A percentile compares a stretch with the other conserved stretches of the same genome.
Conservation (phyloP, 805 yeast species). For the Starmerella apicola region DNA sequence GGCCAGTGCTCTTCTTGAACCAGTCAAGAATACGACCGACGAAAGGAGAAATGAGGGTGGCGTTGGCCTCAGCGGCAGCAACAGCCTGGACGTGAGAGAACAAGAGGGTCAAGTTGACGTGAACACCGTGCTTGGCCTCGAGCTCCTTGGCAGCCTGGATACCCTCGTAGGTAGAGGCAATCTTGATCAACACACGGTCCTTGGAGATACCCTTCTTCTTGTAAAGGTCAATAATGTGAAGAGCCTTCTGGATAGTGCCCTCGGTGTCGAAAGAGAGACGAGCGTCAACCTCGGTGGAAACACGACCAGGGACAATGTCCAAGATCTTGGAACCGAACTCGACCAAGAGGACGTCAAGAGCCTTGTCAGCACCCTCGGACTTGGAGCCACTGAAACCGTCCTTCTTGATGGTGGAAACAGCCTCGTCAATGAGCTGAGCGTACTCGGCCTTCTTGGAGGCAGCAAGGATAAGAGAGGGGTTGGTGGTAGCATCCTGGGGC, state of each 20-base stretch:
- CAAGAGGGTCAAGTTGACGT: constrained; percentile 87
- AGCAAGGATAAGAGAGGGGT: constrained; percentile 93
- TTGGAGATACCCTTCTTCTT: constrained; percentile 70
- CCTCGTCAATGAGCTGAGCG: constrained; percentile 78
- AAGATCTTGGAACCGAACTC: constrained; percentile 93
- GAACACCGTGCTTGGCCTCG: constrained; percentile 81
- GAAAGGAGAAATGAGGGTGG: constrained; percentile 94
- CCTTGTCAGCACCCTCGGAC: constrained; percentile 56
- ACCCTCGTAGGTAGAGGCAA: constrained; percentile 99
- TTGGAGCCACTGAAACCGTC: constrained; percentile 23
- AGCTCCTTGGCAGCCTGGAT: constrained; percentile 95
- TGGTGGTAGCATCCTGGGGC: constrained; percentile 99
- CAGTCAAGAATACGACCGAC: constrained; percentile 99
- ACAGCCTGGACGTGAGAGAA: constrained; percentile 97
- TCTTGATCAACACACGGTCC: constrained; percentile 87
- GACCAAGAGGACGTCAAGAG: constrained; percentile 84
- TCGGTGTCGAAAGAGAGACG: constrained; percentile 92
- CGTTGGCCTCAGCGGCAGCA: constrained; percentile 96
- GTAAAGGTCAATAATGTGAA: constrained; percentile 79
- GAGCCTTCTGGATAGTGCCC: constrained; percentile 87
- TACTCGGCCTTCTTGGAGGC: constrained; percentile 86
- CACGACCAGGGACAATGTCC: constrained; percentile 95
- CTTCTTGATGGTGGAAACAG: constrained; percentile 72
- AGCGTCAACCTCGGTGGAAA: constrained; percentile 98
- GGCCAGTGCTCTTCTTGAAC: constrained; percentile 90